phyloP scores from a whole-genome alignment of 108 stramenopile genomes.

The Cylindrotheca fusiformis region DNA sequence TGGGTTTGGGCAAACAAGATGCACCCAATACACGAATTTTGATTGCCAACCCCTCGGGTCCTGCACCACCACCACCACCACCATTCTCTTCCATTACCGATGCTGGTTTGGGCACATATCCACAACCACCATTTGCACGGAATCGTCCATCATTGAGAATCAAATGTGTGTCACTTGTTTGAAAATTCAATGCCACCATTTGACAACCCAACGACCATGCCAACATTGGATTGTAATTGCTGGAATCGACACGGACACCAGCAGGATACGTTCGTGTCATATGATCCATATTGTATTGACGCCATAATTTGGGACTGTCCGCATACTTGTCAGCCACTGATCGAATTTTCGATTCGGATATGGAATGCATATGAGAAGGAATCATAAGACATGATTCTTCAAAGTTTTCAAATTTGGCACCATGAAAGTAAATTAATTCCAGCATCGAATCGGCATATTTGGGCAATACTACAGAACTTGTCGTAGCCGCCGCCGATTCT shows the following conservation, averaged over 20 bases:
- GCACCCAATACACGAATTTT: slow-evolving; percentile 59
- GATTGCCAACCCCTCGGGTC: slow-evolving; percentile 11
- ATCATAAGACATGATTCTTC: slow-evolving; percentile 32
- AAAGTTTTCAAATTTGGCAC: slow-evolving; percentile 50
- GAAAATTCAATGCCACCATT: slow-evolving; percentile 93
- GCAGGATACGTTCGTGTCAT: slow-evolving; percentile 90
- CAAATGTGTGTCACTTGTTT: slow-evolving; percentile 72
- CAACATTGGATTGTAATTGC: slow-evolving; percentile 89
- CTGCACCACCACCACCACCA: too few relatives aligned
- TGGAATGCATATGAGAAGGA: slow-evolving; percentile 71
- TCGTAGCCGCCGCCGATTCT: too few relatives aligned
- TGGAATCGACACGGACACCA: slow-evolving; percentile 80
- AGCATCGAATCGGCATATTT: slow-evolving; percentile 3
- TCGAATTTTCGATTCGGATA: slow-evolving; percentile 61
- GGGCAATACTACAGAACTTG: too few relatives aligned
- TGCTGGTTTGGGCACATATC: slow-evolving; percentile 88
- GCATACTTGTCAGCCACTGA: slow-evolving; percentile 46
- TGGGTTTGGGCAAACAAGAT: slow-evolving; percentile 79
- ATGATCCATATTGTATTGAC: slow-evolving; percentile 70
- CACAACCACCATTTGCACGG: slow-evolving; percentile 81
- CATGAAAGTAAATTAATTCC: slow-evolving; percentile 64
- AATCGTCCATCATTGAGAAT: slow-evolving; percentile 89
- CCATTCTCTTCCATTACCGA: slow-evolving; percentile 36
- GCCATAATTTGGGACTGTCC: slow-evolving; percentile 47
- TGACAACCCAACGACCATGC: slow-evolving; percentile 90